Evolutionary conservation across 768 basidiomycete genomes (phyloP), one percentile per base, ranked within the genome.

Genomic region (Tulasnella sp.): DNA sequence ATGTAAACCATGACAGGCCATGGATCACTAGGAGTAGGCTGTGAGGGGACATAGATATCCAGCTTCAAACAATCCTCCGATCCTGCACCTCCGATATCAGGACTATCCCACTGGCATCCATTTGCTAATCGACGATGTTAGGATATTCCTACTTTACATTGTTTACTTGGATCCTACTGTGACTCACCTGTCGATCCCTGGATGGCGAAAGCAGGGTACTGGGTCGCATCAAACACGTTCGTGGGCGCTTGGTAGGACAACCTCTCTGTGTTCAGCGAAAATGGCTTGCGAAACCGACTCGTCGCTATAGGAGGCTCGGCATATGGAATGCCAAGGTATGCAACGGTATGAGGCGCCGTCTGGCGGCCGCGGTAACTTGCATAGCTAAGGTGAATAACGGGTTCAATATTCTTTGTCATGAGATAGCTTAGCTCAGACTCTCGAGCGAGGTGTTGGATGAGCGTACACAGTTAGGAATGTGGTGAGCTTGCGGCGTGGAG

Each of bases 31-130:
- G 68, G 64, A 31, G 73, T 77, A 2, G 76, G 74, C 5, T 74
- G 73, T 3, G 72, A 68, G 2, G 83, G 83, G 8, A 78, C 69
- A 58, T 83, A 84, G 11, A 85, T 73, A 65, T 84, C 82, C n/a
- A 83, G 70, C 49, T 83, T 83, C 30, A 84, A 68, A 63, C 82
- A 84, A 62, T 84, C 82, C 68, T 84, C 82, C 44, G 76, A 78
- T 11, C 83, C 82, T 11, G 80, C 80, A 24, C 82, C 81, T 49
- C 82, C 81, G 22, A 77, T 74, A 64, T 81, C 81, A 9, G n/a
- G 22, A 27, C 24, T n/a, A 25, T n/a, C 44, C 27, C 25, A 19
- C 29, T 41, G 17, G 2, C 12, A 15, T 5, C 34, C 34, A 38
- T 38, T 38, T 15, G 15, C n/a, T 27, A 12, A 5, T 12, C n/a